Conservation (phyloP, 1,284 basidiomycete species). For the Ceraceosorus guamensis region DNA sequence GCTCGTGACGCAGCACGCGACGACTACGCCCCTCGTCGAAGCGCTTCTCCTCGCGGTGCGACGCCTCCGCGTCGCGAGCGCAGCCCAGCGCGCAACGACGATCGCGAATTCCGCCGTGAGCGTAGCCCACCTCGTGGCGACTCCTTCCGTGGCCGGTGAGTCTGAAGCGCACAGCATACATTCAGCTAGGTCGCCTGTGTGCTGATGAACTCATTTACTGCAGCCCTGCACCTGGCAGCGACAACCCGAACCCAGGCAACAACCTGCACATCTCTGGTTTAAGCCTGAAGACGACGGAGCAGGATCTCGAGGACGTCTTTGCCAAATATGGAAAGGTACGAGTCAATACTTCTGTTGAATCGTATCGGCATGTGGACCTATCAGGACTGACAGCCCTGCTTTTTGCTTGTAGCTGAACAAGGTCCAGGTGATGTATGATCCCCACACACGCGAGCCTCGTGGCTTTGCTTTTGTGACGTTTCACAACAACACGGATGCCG, state of each 20-base stretch:
- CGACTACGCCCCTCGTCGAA: constrained; percentile 20
- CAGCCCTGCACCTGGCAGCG: constrained; percentile 47
- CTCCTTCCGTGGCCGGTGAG: constrained; percentile 23
- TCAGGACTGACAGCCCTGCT: background rate
- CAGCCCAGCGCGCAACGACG: constrained; percentile 15
- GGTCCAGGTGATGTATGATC: constrained; percentile 92
- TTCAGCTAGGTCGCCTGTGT: background rate
- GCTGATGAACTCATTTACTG: background rate
- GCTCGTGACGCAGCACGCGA: constrained; percentile 31
- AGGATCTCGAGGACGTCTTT: constrained; percentile 79
- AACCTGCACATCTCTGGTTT: constrained; percentile 92
- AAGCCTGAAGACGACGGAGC: constrained; percentile 69
- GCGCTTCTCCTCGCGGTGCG: constrained; percentile 22
- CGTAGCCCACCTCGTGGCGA: constrained; percentile 8
- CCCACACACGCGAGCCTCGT: constrained; percentile 88
- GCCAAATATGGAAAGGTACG: constrained; percentile 79
- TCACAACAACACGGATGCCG: constrained; percentile 76
- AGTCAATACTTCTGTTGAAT: constrained; percentile 21
- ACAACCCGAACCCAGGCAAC: constrained; percentile 74
- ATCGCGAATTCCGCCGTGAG: constrained; percentile 6
- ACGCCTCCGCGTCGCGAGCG: constrained; percentile 32
- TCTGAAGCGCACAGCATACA: background rate
- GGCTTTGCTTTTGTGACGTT: constrained; percentile 98
- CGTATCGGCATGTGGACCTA: background rate
- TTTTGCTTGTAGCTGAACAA: constrained; percentile 57